phyloP scores from a whole-genome alignment of 257 asterid species.

The Jasminum sambac region DNA sequence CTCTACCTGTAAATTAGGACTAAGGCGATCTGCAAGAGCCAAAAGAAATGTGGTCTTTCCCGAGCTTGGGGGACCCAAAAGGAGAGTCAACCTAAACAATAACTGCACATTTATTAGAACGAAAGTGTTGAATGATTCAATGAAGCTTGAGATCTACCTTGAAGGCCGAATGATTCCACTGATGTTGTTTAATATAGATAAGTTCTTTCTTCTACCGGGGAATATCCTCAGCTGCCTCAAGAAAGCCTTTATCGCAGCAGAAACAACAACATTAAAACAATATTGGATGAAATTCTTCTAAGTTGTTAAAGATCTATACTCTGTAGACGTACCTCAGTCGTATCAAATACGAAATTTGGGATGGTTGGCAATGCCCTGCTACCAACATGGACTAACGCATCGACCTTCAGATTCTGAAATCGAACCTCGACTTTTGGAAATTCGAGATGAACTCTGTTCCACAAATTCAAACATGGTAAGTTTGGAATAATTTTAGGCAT shows the following conservation, averaged over 20 bases:
- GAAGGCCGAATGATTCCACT: slow-evolving; percentile 62
- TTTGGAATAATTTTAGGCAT: slow-evolving; percentile 12
- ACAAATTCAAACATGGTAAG: slow-evolving; percentile 4
- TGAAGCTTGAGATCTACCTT: slow-evolving; percentile 39
- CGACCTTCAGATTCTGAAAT: slow-evolving; percentile 61
- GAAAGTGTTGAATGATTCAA: slow-evolving; percentile 7
- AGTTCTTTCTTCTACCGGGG: slow-evolving; percentile 50
- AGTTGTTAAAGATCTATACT: slow-evolving; percentile 12
- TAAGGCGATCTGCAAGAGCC: slow-evolving; percentile 80
- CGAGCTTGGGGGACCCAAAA: slow-evolving; percentile 83
- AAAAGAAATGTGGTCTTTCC: slow-evolving; percentile 86
- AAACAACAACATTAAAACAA: slow-evolving; percentile 27
- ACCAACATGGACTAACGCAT: slow-evolving; percentile 66
- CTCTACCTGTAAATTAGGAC: slow-evolving; percentile 56
- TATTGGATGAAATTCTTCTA: slow-evolving; percentile 2
- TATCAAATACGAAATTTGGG: slow-evolving; percentile 67
- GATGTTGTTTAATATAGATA: slow-evolving; percentile 55
- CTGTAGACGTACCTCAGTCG: slow-evolving; percentile 55
- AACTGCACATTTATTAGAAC: slow-evolving; percentile 22
- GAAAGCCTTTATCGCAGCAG: slow-evolving; percentile 37
- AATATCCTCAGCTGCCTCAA: slow-evolving; percentile 58
- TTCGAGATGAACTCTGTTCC: slow-evolving; percentile 56
- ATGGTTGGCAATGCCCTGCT: slow-evolving; percentile 76
- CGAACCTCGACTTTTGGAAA: slow-evolving; percentile 71
- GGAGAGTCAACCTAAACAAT: slow-evolving; percentile 61